Evolutionary conservation across 2,329 filamentous ascomycete genomes (phyloP), one percentile per base, ranked within the genome.

Genomic region (Cucurbitaria berberidis): DNA sequence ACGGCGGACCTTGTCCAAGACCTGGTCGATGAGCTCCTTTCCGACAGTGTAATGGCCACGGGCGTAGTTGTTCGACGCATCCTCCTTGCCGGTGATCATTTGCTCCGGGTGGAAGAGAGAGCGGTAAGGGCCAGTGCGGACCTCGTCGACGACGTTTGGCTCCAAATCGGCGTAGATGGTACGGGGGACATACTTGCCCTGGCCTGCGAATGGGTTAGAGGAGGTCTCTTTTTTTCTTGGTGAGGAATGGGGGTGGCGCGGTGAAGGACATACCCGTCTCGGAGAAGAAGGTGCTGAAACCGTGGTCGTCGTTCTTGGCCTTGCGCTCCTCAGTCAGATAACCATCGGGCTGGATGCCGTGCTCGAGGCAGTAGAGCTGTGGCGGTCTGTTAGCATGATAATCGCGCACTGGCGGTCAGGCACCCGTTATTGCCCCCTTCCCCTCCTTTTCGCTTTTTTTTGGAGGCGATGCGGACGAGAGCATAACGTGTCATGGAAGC

Each of bases 31-130:
- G 80, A 99, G 87, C 85, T 99, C 95, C 87, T 98, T 98, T 78
- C 95, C 95, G 71, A 98, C 93, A 62, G 95, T 99, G 86, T 99
- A 99, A 85, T 99, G 95, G 68, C 95, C 95, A 86, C 95, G 93
- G 72, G 95, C 95, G 77, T 98, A 98, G 89, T 99, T 99, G 90
- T 99, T 99, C 69, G 93, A 97, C 68, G 95, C 95, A 88, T 98
- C 95, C 86, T 98, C 95, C 89, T 98, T 98, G 82, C 95, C 95
- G 64, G 91, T 96, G 81, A 99, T 97, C 93, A 99, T 96, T 83
- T 96, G 90, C 83, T 98, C 95, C 55, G 95, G 95, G 84, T 98
- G 95, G 88, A 98, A 98, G 64, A 99, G 89, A 76, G 86, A 89
- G 75, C 93, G 90, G 87, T 98, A 99, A 77, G 91, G 81, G 76